Evolutionary conservation across 225 moss, liverwort and hornwort species (phyloP).

Genomic region (Marchantia polymorpha): DNA sequence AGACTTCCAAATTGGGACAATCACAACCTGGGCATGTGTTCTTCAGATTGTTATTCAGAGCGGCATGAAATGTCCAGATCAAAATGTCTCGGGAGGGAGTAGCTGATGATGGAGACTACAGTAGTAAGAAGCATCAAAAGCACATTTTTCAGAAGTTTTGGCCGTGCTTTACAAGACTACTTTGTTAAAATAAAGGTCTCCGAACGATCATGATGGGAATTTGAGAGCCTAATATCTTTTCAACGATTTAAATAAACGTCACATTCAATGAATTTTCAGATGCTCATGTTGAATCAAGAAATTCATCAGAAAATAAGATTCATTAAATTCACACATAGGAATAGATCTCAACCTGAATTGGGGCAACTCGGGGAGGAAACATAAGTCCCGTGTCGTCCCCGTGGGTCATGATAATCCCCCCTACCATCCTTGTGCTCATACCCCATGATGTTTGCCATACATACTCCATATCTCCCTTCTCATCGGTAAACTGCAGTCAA

Average conservation of each 20-base stretch:
- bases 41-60: background rate
- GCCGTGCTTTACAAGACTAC: background rate
- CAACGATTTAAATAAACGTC: background rate
- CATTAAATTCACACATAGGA: too few relatives aligned
- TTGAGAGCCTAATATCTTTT: background rate
- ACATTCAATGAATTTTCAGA: too few relatives aligned
- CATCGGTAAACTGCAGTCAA: conserved; percentile 55
- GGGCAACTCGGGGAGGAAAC: conserved; percentile 85
- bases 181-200: background rate
- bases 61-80: background rate
- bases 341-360: conserved; percentile 53
- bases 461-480: conserved; percentile 66
- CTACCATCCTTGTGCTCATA: conserved; percentile 99
- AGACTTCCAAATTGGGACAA: conserved; percentile 89
- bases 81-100: background rate
- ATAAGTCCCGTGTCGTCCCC: conserved; percentile 88
- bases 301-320: background rate
- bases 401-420: conserved; percentile 98
- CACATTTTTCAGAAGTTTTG: background rate
- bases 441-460: conserved; percentile 99
- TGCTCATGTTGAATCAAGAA: background rate
- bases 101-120: background rate
- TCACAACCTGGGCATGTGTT: conserved; percentile 34
- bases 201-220: background rate
- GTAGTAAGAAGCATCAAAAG: background rate